Percentiles rank a stretch among this genome's conserved stretches.
Evolutionary conservation across 2,329 filamentous ascomycete genomes (phyloP).

Genomic region (Cladophialophora carrionii): DNA sequence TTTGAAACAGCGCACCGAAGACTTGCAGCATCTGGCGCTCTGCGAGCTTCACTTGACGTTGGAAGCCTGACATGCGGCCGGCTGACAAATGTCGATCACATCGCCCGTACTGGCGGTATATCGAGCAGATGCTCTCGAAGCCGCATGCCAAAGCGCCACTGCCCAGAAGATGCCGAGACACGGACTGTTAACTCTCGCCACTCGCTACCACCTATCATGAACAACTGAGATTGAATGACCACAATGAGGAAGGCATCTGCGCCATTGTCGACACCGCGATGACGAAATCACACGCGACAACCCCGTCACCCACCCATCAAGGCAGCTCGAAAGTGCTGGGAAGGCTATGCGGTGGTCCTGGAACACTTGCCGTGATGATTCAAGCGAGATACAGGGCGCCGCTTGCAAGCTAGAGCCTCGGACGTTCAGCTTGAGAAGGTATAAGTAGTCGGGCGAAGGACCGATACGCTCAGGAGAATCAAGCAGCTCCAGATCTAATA

Average conservation of each 20-base stretch:
- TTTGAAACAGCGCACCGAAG: neutral
- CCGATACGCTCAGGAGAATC: neutral
- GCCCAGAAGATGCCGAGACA: neutral
- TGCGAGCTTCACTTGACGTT: neutral
- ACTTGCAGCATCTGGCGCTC: neutral
- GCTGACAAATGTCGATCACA: neutral
- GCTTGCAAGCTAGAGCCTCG: neutral
- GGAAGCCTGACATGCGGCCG: neutral
- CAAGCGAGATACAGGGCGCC: neutral
- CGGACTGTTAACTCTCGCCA: neutral
- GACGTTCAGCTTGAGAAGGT: neutral
- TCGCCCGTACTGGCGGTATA: neutral
- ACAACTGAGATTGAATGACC: neutral
- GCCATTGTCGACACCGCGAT: neutral
- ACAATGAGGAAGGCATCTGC: neutral
- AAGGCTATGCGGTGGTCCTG: neutral
- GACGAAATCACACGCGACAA: neutral
- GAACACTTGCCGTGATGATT: neutral
- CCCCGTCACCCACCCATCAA: neutral
- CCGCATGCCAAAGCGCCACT: neutral
- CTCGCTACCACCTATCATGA: neutral
- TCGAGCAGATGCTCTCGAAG: neutral
- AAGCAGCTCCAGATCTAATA: neutral
- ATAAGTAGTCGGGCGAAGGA: neutral
- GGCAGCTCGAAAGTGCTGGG: neutral